A percentile compares a stretch with the other conserved stretches of the same genome.
phyloP scores from a whole-genome alignment of 768 basidiomycete genomes.

The Mycena vulgaris region DNA sequence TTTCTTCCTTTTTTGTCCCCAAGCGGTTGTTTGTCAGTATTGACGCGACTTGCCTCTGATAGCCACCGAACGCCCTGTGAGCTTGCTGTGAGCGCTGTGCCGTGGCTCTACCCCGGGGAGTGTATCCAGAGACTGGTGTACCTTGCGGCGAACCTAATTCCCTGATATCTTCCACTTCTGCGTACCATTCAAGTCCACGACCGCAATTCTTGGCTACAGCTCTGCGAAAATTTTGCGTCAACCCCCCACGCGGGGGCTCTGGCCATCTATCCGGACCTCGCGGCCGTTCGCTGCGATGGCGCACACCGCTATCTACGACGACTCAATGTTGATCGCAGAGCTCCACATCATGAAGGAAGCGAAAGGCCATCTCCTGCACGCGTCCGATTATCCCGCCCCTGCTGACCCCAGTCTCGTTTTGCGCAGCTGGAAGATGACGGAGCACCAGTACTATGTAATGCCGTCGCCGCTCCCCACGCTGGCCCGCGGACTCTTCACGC shows the following conservation, averaged over 20 bases:
- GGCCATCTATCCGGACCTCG: slow-evolving; percentile 1
- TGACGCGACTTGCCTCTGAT: too few relatives aligned
- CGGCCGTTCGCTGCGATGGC: slow-evolving; percentile 18
- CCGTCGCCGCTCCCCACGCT: slow-evolving; percentile 95
- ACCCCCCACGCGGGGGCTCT: slow-evolving; percentile 18
- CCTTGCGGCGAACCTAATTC: too few relatives aligned
- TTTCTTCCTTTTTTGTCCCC: too few relatives aligned
- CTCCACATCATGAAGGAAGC: slow-evolving; percentile 70
- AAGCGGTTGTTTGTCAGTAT: too few relatives aligned
- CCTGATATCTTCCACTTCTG: too few relatives aligned
- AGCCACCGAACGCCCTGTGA: too few relatives aligned
- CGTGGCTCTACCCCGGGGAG: too few relatives aligned
- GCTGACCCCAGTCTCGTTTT: slow-evolving; percentile 69
- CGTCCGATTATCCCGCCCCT: slow-evolving; percentile 69
- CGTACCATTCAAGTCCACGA: too few relatives aligned
- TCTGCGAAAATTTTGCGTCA: slow-evolving; percentile 30
- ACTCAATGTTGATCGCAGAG: slow-evolving; percentile 72
- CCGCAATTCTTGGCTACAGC: too few relatives aligned
- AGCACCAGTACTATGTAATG: slow-evolving; percentile 92
- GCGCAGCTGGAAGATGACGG: slow-evolving; percentile 97
- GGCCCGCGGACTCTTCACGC: slow-evolving; percentile 90
- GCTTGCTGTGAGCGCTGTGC: too few relatives aligned
- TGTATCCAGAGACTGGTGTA: too few relatives aligned
- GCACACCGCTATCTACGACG: slow-evolving; percentile 43
- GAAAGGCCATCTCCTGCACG: slow-evolving; percentile 75